phyloP scores from a whole-genome alignment of 2,329 filamentous ascomycete genomes.

The Colletotrichum paranaense region DNA sequence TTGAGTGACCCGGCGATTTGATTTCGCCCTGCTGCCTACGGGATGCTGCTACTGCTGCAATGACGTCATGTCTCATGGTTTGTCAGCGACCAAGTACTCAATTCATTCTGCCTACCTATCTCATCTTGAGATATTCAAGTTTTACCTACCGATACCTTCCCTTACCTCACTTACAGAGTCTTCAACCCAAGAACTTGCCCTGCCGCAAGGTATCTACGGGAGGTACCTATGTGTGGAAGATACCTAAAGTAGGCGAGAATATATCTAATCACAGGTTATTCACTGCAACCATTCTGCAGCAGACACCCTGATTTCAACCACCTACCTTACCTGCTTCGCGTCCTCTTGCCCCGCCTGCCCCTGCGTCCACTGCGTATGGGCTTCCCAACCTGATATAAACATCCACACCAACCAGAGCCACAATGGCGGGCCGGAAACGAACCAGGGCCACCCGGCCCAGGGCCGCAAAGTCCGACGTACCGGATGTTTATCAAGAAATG shows the following conservation, averaged over 20 bases:
- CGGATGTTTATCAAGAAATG: slow-evolving; percentile 61
- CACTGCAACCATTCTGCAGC: neutral
- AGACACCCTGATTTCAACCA: neutral
- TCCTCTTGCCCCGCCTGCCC: neutral
- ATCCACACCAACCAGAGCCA: neutral
- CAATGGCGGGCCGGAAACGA: slow-evolving; percentile 42
- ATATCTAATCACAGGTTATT: neutral
- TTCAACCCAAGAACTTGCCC: too few relatives aligned
- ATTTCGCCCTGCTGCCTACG: too few relatives aligned
- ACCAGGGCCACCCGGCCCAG: slow-evolving; percentile 40
- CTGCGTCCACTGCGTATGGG: neutral
- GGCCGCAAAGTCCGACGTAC: slow-evolving; percentile 38
- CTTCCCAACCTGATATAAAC: neutral
- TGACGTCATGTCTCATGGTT: slow-evolving; percentile 8
- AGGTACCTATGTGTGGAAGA: too few relatives aligned
- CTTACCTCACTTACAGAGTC: too few relatives aligned
- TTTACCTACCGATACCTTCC: too few relatives aligned
- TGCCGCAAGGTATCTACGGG: too few relatives aligned
- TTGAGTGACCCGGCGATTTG: too few relatives aligned
- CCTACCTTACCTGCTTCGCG: neutral
- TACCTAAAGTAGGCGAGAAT: neutral
- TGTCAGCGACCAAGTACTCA: neutral
- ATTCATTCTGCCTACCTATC: neutral
- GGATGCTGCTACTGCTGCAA: neutral
- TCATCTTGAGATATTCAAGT: neutral